Percentiles rank a stretch among this genome's conserved stretches.
These are phyloP conservation scores for Boehmeria nivea DNA, from an alignment of 306 rosid genomes.

Conservation along the genomic window DNA sequence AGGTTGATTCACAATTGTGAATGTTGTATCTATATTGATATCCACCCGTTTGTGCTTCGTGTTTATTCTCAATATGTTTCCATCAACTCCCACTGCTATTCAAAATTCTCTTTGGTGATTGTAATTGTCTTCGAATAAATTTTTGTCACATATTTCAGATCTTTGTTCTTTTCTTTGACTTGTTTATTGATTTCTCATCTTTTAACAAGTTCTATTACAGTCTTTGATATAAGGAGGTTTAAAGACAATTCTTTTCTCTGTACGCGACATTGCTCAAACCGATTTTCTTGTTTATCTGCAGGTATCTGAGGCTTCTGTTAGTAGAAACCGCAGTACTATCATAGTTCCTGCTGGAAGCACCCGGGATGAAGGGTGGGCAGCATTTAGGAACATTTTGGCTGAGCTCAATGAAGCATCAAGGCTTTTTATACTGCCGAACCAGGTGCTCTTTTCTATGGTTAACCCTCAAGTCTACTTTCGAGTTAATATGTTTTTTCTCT, in stretches of 20 bases:
- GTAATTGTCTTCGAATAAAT: no score
- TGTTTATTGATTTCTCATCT: neutral
- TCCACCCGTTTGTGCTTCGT: no score
- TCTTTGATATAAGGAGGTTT: neutral
- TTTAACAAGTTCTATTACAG: neutral
- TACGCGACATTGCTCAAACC: constrained; percentile 19
- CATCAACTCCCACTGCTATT: no score
- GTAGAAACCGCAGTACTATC: constrained; percentile 97
- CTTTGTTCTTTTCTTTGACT: neutral
- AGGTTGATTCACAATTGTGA: no score
- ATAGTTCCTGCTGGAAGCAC: constrained; percentile 97
- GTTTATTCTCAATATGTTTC: no score
- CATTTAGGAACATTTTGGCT: constrained; percentile 92
- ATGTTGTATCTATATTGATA: no score
- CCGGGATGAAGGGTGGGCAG: constrained; percentile 98
- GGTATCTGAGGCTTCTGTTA: constrained; percentile 98
- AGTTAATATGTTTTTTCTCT: constrained; percentile 7
- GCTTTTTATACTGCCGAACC: constrained; percentile 86
- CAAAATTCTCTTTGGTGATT: no score
- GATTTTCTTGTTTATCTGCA: constrained; percentile 23
- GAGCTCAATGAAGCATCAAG: constrained; percentile 96
- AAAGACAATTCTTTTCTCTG: constrained; percentile 5
- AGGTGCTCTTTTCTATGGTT: constrained; percentile 47
- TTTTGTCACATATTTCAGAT: neutral
- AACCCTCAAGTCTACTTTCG: constrained; percentile 12